Conservation (phyloP, 2,329 filamentous ascomycete species). For the Penicillium crustosum region DNA sequence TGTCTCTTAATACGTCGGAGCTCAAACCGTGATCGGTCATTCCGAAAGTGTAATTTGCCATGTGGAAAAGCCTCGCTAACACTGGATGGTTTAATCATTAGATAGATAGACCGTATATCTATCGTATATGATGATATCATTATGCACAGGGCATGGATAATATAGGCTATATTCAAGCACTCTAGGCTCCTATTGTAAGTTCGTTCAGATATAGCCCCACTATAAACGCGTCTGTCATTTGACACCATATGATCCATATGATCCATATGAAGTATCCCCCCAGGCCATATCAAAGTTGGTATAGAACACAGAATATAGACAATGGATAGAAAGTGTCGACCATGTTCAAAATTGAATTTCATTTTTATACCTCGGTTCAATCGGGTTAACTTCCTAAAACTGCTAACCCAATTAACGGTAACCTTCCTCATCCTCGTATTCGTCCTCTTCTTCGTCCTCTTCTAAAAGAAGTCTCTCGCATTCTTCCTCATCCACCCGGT, state of each 20-base stretch:
- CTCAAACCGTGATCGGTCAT: neutral
- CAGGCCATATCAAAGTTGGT: neutral
- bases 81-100: neutral
- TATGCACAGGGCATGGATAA: neutral
- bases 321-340: neutral
- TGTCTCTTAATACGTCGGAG: neutral
- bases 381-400: neutral
- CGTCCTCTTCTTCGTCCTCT: conserved; percentile 18
- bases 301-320: neutral
- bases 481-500: conserved; percentile 25
- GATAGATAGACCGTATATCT: neutral
- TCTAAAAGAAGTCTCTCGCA: conserved; percentile 28
- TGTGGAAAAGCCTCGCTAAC: neutral
- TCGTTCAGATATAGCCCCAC: neutral
- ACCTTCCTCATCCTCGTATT: conserved; percentile 1
- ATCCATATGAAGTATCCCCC: neutral
- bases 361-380: neutral
- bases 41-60: neutral
- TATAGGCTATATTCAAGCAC: neutral
- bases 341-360: neutral
- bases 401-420: neutral
- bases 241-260: neutral
- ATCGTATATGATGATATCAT: neutral
- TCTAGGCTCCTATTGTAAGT: neutral
- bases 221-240: neutral